Evolutionary conservation across 768 basidiomycete species (phyloP), one percentile per base, ranked within the genome.

Genomic region (Mycena venus): DNA sequence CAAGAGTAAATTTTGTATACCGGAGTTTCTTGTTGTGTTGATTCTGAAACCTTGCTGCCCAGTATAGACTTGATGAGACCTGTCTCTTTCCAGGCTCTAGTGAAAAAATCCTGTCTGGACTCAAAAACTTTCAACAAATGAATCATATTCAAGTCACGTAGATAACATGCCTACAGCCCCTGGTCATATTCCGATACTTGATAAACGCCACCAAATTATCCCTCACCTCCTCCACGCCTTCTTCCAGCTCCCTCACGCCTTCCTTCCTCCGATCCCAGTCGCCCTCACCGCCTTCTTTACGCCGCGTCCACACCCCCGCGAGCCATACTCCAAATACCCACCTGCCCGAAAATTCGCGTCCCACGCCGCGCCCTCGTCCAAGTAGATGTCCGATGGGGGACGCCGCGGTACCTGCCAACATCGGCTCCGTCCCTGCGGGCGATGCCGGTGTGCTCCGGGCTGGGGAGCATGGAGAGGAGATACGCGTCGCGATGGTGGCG

Each of bases 311-410:
- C 86, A 63, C 90, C 89, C 85, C 87, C 17, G 83, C 84, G 8
- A 96, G 88, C 62, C 84, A n/a, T n/a, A 85, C 21, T 86, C 87
- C 0, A 94, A 83, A 79, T 89, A 94, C 17, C 83, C 80, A 0
- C 90, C 90, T 68, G 92, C 84, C 51, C 91, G 88, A 86, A 96
- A 97, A 81, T 95, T 95, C 70, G 91, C 80, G 80, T 99, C 97
- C 79, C 95, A 96, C 0, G 93, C 88, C 66, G 91, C 82, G 10
- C 83, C 88, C 83, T 99, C 97, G 83, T 99, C 97, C 4, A 96
- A 95, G 82, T 94, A 99, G 63, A 98, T 95, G 80, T 98, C n/a
- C 97, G 70, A 98, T 95, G 55, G 98, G 85, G 29, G 94, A 94
- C 17, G 96, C 96, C 11, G 90, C 86, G 1, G 91, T n/a, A n/a